Base-by-base conservation (phyloP, 352 stramenopile genomes). In the Globisporangium solare region DNA sequence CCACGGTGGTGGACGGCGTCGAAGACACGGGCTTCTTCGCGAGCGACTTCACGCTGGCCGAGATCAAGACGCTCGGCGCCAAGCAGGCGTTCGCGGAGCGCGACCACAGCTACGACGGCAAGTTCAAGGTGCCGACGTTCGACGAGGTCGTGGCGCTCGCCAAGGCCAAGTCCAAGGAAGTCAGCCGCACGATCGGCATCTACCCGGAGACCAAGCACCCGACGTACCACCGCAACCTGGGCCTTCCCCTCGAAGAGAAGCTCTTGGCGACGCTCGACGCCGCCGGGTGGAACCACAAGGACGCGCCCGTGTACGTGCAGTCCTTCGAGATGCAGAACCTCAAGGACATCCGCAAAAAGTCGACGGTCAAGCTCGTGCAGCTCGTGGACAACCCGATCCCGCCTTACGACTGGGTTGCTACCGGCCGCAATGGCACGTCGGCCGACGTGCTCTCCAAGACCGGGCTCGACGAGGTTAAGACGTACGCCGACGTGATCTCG, bases 171-270 rank as follows among this genome's bases (percentile, higher is more conserved):
- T 71, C 82, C 47, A 61, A 68, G 53, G 67, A 85, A 47, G 73
- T 74, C 45, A 75, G 74, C 32, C 74, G 75, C 47, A 83, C 71
- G 18, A 75, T 92, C 20, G 86, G 87, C 27, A 86, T 97, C 51
- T 97, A 97, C 66, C 74, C 79, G 3, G 89, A 97, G 72, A 76
- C 89, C 35, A 97, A 97, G 66, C 76, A 96, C 62, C 80, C 77
- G 56, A 92, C 70, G 49, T 88, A 88, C 66, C 70, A 90, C 70
- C 70, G 80, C 52, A 60, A 70, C 7, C 59, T 95, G 0, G 76
- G 82, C 2, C 61, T 96, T 7, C 73, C 83, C 14, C 68, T 96
- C 15, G 80, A 94, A 24, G 79, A 93, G 56, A 80, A 83, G 43
- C 64, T 96, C 53, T 61, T 97, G 6, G 70, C 76, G 32, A 60